These are phyloP conservation scores for Excoecaria agallocha DNA, from an alignment of 345 rosid species.

Conservation along the genomic window DNA sequence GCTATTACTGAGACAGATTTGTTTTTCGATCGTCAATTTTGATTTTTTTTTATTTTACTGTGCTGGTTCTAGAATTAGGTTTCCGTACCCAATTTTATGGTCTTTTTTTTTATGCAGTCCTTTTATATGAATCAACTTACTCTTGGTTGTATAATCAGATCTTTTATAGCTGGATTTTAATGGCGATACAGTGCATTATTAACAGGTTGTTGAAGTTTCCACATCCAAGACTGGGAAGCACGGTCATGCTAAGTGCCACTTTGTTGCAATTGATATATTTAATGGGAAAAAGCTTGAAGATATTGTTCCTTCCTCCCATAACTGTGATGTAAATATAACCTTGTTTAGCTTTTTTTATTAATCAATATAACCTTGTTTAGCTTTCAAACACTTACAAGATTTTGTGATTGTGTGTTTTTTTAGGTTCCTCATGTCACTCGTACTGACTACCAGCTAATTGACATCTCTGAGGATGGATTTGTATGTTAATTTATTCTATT, in stretches of 20 bases:
- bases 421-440: constrained; percentile 23
- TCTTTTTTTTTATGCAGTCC: too few relatives aligned
- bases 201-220: constrained; percentile 19
- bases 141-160: too few relatives aligned
- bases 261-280: constrained; percentile 15
- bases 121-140: too few relatives aligned
- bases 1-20: too few relatives aligned
- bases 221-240: constrained; percentile 22
- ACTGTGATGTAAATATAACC: constrained; percentile 23
- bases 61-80: too few relatives aligned
- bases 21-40: too few relatives aligned
- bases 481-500: neutral
- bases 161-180: too few relatives aligned
- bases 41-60: too few relatives aligned
- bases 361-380: too few relatives aligned
- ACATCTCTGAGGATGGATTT: constrained; percentile 24
- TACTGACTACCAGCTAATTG: constrained; percentile 22
- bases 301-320: constrained; percentile 25
- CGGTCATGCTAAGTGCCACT: constrained; percentile 24
- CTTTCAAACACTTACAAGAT: neutral
- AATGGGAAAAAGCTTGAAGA: constrained; percentile 19
- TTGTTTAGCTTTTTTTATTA: too few relatives aligned
- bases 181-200: neutral
- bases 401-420: neutral
- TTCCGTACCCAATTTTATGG: too few relatives aligned